Conservation (phyloP, 139 green algal species). For the Picochlorum sp. region DNA sequence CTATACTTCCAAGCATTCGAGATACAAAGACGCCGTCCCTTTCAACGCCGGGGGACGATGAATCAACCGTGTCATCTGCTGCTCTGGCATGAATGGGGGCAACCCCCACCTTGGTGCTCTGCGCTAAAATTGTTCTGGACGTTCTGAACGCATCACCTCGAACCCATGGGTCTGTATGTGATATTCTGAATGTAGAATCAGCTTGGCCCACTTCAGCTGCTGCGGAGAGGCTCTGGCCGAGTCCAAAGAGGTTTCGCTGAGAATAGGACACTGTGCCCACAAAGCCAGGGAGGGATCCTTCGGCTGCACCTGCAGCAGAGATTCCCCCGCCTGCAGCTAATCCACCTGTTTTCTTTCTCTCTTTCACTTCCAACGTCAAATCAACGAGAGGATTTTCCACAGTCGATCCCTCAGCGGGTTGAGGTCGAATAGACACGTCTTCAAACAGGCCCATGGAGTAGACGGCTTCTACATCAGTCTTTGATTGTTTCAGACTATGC, state of each 20-base stretch:
- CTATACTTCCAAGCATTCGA: conserved; percentile 50
- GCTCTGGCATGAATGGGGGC: conserved; percentile 43
- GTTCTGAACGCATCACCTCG: conserved; percentile 77
- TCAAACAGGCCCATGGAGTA: conserved; percentile 90
- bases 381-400: conserved; percentile 53
- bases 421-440: conserved; percentile 81
- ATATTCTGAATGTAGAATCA: conserved; percentile 82
- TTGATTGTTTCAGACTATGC: conserved; percentile 66
- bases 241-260: conserved; percentile 84
- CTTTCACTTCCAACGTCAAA: conserved; percentile 73
- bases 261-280: conserved; percentile 76
- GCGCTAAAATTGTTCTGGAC: conserved; percentile 61
- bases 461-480: conserved; percentile 80
- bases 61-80: conserved; percentile 30
- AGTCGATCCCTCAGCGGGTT: conserved; percentile 65
- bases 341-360: conserved; percentile 76
- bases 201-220: conserved; percentile 69
- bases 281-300: conserved; percentile 70
- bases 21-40: conserved; percentile 38
- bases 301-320: conserved; percentile 32
- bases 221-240: conserved; percentile 80
- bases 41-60: neutral
- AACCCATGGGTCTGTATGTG: conserved; percentile 90
- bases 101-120: conserved; percentile 50
- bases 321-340: conserved; percentile 78